Conservation (phyloP, 2,329 filamentous ascomycete species). For the Tolypocladium cylindrosporum region DNA sequence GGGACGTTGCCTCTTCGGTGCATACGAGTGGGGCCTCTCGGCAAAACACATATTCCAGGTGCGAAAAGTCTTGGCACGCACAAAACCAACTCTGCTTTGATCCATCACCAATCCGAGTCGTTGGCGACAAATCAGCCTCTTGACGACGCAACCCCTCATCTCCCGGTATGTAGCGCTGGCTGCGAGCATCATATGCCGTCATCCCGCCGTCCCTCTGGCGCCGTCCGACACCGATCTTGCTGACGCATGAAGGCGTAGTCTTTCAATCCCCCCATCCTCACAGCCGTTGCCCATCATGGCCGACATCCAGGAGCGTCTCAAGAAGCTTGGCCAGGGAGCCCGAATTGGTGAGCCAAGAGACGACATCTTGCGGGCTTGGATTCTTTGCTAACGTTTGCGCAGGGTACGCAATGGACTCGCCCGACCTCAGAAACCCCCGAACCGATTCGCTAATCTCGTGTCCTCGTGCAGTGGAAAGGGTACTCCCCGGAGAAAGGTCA, state of each 20-base stretch:
- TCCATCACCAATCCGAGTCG: slow-evolving; percentile 23
- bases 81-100: slow-evolving; percentile 30
- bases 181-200: neutral
- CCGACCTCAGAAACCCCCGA: slow-evolving; percentile 5
- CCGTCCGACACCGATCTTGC: slow-evolving; percentile 2
- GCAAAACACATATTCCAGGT: slow-evolving; percentile 28
- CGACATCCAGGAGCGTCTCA: slow-evolving; percentile 48
- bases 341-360: slow-evolving; percentile 54
- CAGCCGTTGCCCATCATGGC: slow-evolving; percentile 33
- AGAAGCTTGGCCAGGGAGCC: slow-evolving; percentile 44
- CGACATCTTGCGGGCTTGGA: neutral
- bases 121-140: slow-evolving; percentile 25
- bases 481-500: slow-evolving; percentile 93
- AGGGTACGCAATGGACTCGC: slow-evolving; percentile 25
- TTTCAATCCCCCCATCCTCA: slow-evolving; percentile 12
- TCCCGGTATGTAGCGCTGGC: slow-evolving; percentile 20
- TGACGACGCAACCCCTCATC: slow-evolving; percentile 20
- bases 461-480: slow-evolving; percentile 68
- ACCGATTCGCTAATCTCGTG: slow-evolving; percentile 18
- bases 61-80: slow-evolving; percentile 36
- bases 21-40: slow-evolving; percentile 8
- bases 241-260: slow-evolving; percentile 3
- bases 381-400: neutral
- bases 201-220: neutral
- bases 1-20: neutral